Evolutionary conservation across 2,329 filamentous ascomycete genomes (phyloP).

Genomic region (Aspergillus brunneoviolaceus): DNA sequence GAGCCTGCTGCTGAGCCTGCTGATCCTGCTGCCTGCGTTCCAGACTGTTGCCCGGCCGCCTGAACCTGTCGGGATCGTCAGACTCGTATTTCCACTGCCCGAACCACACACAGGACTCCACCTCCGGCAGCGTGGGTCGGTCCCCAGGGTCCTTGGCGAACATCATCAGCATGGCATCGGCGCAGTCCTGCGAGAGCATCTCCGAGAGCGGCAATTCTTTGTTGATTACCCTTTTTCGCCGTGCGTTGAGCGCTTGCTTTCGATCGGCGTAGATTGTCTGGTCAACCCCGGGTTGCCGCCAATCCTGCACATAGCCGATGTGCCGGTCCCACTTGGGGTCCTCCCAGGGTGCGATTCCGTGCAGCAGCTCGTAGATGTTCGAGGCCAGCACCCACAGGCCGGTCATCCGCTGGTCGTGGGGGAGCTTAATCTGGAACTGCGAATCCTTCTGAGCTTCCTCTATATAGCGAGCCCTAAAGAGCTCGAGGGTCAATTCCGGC

Average conservation of each 20-base stretch:
- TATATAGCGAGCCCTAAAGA: background rate
- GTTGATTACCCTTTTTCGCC: background rate
- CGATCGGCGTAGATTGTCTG: too few relatives aligned
- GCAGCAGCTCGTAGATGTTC: constrained; percentile 31
- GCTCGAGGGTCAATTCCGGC: background rate
- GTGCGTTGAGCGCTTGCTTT: too few relatives aligned
- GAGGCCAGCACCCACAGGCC: constrained; percentile 30
- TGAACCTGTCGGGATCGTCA: background rate
- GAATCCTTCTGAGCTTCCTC: too few relatives aligned
- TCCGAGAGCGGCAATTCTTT: constrained; percentile 25
- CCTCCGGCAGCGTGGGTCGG: constrained; percentile 24
- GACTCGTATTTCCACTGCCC: background rate
- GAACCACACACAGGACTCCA: background rate
- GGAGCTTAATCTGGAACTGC: background rate
- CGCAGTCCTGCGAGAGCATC: constrained; percentile 32
- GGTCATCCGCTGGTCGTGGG: constrained; percentile 20
- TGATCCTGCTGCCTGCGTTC: too few relatives aligned
- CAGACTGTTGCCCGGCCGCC: background rate
- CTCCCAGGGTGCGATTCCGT: constrained; percentile 37
- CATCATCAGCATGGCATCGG: constrained; percentile 28
- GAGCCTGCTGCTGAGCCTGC: too few relatives aligned
- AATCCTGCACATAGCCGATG: background rate
- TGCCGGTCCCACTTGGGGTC: constrained; percentile 13
- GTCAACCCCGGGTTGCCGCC: too few relatives aligned
- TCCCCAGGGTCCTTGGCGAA: constrained; percentile 23